Percentiles rank a stretch among this genome's conserved stretches.
Conservation (phyloP, 176 grass and related monocot genomes). For the Oryza glumipatula region DNA sequence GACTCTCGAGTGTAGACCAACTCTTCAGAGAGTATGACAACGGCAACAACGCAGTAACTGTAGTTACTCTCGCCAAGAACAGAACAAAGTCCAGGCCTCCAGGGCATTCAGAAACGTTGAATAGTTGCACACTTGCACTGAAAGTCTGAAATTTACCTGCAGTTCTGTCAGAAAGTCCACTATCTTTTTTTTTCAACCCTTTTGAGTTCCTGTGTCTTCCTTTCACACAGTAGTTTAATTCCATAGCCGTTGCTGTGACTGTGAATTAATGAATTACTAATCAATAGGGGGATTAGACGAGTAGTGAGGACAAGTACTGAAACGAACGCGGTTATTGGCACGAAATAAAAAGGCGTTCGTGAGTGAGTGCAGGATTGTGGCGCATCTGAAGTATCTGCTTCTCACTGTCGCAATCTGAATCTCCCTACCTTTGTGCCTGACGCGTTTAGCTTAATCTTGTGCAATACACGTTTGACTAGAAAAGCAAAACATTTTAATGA, state of each 20-base stretch:
- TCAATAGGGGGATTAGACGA: neutral
- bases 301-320: neutral
- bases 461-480: neutral
- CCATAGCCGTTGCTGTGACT: neutral
- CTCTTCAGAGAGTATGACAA: neutral
- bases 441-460: slow-evolving; percentile 24
- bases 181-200: neutral
- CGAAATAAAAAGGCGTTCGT: neutral
- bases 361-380: neutral
- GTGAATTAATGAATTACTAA: neutral
- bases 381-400: neutral
- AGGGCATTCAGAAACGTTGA: neutral
- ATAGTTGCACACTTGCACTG: neutral
- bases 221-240: neutral
- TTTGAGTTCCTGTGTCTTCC: neutral
- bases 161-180: neutral
- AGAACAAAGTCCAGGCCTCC: neutral
- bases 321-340: slow-evolving; percentile 19
- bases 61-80: neutral
- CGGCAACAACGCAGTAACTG: neutral
- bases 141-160: neutral
- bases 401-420: neutral
- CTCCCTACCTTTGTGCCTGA: slow-evolving; percentile 14
- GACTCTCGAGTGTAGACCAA: no score
- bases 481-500: neutral